Percentiles rank a stretch among this genome's conserved stretches.
These are phyloP conservation scores for Cladosporium velox DNA, from an alignment of 2,329 filamentous ascomycete genomes.

Conservation along the genomic window DNA sequence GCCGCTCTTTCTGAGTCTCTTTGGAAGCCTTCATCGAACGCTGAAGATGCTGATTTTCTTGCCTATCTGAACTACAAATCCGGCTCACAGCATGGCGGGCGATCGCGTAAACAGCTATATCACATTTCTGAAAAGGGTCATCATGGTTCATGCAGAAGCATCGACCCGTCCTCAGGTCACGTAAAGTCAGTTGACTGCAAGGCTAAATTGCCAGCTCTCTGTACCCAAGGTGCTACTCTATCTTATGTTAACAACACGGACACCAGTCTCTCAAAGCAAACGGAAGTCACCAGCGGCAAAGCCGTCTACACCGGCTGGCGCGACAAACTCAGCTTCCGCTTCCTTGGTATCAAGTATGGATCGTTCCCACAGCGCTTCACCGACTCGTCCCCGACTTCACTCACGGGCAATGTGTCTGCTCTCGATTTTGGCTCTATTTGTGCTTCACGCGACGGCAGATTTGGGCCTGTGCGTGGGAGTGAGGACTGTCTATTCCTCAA, in stretches of 20 bases:
- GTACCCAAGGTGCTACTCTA: background rate
- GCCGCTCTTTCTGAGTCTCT: background rate
- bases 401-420: background rate
- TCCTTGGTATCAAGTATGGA: conserved; percentile 53
- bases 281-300: background rate
- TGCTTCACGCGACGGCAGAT: background rate
- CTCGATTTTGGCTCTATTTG: background rate
- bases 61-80: background rate
- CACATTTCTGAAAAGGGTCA: background rate
- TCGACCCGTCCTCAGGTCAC: background rate
- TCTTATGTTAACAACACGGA: background rate
- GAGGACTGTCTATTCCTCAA: background rate
- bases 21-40: background rate
- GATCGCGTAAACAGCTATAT: background rate
- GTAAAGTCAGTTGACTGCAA: background rate
- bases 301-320: conserved; percentile 39
- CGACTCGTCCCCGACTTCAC: background rate
- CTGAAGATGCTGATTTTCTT: background rate
- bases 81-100: background rate
- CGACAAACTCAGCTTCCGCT: conserved; percentile 53
- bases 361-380: conserved; percentile 48
- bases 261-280: background rate
- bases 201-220: background rate
- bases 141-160: background rate
- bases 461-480: background rate